Conservation (phyloP, 2,329 filamentous ascomycete species). For the Colletotrichum eleusines region DNA sequence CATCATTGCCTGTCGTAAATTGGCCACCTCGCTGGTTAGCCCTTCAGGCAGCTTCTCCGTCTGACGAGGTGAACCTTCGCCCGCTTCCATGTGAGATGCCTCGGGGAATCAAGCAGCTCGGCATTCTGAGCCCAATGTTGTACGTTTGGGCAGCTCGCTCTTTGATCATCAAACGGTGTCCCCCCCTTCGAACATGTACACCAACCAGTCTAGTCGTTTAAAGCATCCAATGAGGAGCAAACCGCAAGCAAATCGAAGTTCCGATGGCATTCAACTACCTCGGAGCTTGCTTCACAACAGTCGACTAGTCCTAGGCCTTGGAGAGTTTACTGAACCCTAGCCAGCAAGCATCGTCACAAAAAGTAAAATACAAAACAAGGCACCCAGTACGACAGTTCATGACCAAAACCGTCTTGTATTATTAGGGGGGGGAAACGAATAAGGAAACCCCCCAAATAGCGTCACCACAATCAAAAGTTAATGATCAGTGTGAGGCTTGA, state of each 20-base stretch:
- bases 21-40: neutral
- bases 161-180: no score
- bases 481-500: constrained; percentile 38
- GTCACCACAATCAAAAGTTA: neutral
- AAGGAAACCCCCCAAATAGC: no score
- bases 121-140: no score
- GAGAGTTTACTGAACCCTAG: neutral
- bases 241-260: neutral
- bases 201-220: no score
- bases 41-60: neutral
- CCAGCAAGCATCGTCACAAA: neutral
- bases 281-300: neutral
- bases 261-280: neutral
- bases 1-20: neutral
- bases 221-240: no score
- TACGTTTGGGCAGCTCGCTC: no score
- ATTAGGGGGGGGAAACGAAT: no score
- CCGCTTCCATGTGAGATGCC: no score
- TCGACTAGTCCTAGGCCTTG: neutral
- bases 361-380: neutral
- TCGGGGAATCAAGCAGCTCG: neutral
- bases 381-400: no score
- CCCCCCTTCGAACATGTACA: no score
- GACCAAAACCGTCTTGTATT: no score
- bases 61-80: neutral